A percentile compares a stretch with the other conserved stretches of the same genome.
These are phyloP conservation scores for Pichia sp. DNA, from an alignment of 1,139 yeast genomes.

Conservation along the genomic window DNA sequence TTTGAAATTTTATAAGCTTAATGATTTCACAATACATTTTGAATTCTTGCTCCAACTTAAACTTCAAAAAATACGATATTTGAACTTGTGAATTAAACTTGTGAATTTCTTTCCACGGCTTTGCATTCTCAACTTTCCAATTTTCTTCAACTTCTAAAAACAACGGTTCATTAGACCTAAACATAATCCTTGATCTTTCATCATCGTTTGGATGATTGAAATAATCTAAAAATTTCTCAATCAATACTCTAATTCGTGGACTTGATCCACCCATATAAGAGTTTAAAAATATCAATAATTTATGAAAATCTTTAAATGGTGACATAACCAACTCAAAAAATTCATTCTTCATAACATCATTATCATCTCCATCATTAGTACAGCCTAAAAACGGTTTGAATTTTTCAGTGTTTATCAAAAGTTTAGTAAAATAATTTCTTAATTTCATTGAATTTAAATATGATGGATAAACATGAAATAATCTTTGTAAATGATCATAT, in stretches of 20 bases:
- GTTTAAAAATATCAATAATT: conserved; percentile 2
- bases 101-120: conserved; percentile 19
- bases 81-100: conserved; percentile 16
- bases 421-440: conserved; percentile 1
- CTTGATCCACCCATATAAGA: conserved; percentile 8
- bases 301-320: conserved; percentile 8
- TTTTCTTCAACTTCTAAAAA: conserved; percentile 16
- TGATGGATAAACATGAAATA: conserved; percentile 24
- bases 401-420: not conserved
- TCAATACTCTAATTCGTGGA: conserved; percentile 10
- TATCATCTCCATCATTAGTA: not conserved
- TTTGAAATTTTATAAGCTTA: conserved; percentile 7
- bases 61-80: conserved; percentile 14
- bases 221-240: conserved; percentile 4
- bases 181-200: no score
- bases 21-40: conserved; percentile 1
- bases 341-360: not conserved
- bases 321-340: conserved; percentile 6
- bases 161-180: conserved; percentile 2
- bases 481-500: conserved; percentile 19
- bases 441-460: conserved; percentile 8
- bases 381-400: conserved; percentile 5
- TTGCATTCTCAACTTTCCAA: conserved; percentile 20
- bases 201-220: not conserved
- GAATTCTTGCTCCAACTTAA: conserved; percentile 13